Evolutionary conservation across 2,329 filamentous ascomycete species (phyloP), one percentile per base, ranked within the genome.

Genomic region (Boeremia exigua): DNA sequence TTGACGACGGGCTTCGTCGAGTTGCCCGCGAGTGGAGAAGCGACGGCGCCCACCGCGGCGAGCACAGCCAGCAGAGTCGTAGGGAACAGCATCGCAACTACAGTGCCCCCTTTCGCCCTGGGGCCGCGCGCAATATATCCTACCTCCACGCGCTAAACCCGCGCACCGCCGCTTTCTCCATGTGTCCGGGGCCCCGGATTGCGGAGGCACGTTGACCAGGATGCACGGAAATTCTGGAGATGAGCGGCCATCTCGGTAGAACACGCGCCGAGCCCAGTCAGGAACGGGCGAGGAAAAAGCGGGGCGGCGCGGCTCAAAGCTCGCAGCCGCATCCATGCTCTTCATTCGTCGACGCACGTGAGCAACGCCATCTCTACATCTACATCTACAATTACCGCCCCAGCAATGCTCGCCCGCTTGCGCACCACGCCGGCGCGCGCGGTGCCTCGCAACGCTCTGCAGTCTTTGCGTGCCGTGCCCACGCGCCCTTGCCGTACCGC

Each of bases 111-210:
- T 14, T 11, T 14, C 32, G n/a, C 32, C 4, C 32, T 19, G 28
- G 33, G 25, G 10, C 5, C 34, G 4, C 40, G 6, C 36, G 3
- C 38, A 12, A 47, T 50, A 46, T 50, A 60, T 58, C 15, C 54
- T 29, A 15, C 42, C 5, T 33, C 28, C 40, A 48, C 46, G 42
- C 44, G 43, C 48, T 57, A 56, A 32, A 49, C 12, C 51, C 25
- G 36, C 33, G 42, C 36, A 30, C 61, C 63, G 66, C 69, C 61
- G 64, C 61, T 56, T 54, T 63, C 59, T 59, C 59, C 56, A 56
- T 54, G 38, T 68, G n/a, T n/a, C n/a, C n/a, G 64, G 55, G 42
- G 54, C 51, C 59, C 65, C 56, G 51, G 62, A 51, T 60, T 62
- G 59, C 56, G 65, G 62, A 51, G 47, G 47, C 47, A 45, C 36